Conservation (phyloP, 2,329 filamentous ascomycete genomes). For the Graphilbum fragrans region DNA sequence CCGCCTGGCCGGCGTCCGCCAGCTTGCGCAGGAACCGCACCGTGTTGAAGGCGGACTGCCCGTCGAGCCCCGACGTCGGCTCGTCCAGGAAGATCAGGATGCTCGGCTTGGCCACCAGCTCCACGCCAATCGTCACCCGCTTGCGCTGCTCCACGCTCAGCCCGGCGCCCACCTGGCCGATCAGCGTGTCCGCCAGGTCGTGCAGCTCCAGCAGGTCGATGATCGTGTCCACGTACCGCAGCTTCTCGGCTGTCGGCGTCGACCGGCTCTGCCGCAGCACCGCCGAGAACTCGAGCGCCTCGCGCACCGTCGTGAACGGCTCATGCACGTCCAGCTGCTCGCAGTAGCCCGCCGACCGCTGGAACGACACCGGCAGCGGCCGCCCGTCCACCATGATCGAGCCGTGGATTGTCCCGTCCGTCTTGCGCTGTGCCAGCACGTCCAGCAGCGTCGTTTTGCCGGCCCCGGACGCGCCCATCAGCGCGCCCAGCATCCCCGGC, state of each 20-base stretch:
- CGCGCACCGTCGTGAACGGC: conserved; percentile 59
- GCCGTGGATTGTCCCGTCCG: conserved; percentile 62
- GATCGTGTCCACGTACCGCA: conserved; percentile 65
- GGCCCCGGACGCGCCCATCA: conserved; percentile 75
- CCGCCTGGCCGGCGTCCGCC: conserved; percentile 52
- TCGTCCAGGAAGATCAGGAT: conserved; percentile 49
- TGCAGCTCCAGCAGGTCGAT: conserved; percentile 49
- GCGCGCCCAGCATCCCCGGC: conserved; percentile 62
- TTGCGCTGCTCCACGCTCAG: conserved; percentile 42
- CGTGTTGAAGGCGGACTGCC: conserved; percentile 53
- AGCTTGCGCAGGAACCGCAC: conserved; percentile 57
- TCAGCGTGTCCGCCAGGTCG: conserved; percentile 33
- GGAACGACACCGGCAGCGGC: conserved; percentile 61
- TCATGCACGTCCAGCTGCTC: conserved; percentile 74
- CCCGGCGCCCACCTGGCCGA: conserved; percentile 36
- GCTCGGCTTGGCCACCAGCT: conserved; percentile 48
- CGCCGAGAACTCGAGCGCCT: conserved; percentile 64
- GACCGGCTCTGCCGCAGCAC: conserved; percentile 58
- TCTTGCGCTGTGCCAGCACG: conserved; percentile 67
- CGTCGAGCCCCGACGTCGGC: conserved; percentile 54
- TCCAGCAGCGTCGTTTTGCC: conserved; percentile 81
- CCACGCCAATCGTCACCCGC: conserved; percentile 47
- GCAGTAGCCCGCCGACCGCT: conserved; percentile 68
- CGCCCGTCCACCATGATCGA: conserved; percentile 66
- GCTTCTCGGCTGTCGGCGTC: conserved; percentile 53